A percentile compares a stretch with the other conserved stretches of the same genome.
Conservation (phyloP, 768 basidiomycete species). For the Trametes maxima region DNA sequence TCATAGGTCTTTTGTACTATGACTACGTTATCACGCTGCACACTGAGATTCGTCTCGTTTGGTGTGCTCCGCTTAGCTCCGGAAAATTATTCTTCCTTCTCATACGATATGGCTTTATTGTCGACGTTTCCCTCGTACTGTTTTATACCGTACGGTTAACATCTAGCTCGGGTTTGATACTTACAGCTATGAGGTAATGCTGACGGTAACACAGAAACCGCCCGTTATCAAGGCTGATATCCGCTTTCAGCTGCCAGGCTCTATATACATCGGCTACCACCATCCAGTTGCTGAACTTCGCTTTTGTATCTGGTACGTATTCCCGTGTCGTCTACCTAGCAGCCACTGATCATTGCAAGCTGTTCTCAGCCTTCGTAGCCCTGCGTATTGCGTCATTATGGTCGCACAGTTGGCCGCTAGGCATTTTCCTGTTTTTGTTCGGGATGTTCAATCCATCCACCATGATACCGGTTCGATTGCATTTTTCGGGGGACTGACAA, state of each 20-base stretch:
- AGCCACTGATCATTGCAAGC: neutral
- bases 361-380: neutral
- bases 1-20: neutral
- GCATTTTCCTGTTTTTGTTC: neutral
- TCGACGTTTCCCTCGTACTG: neutral
- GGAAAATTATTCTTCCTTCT: neutral
- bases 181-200: neutral
- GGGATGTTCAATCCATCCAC: neutral
- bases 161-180: neutral
- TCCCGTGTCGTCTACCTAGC: neutral
- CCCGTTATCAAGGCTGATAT: neutral
- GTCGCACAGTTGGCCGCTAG: neutral
- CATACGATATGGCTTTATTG: neutral
- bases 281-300: neutral
- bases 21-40: neutral
- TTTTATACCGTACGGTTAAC: neutral
- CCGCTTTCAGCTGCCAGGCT: neutral
- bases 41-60: neutral
- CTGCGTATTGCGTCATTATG: neutral
- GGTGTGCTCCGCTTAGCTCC: neutral
- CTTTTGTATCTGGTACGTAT: neutral
- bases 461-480: neutral
- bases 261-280: neutral
- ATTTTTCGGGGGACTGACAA: no score
- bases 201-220: neutral